Conservation (phyloP, 176 grass and related monocot species). For the Oryza nivara region DNA sequence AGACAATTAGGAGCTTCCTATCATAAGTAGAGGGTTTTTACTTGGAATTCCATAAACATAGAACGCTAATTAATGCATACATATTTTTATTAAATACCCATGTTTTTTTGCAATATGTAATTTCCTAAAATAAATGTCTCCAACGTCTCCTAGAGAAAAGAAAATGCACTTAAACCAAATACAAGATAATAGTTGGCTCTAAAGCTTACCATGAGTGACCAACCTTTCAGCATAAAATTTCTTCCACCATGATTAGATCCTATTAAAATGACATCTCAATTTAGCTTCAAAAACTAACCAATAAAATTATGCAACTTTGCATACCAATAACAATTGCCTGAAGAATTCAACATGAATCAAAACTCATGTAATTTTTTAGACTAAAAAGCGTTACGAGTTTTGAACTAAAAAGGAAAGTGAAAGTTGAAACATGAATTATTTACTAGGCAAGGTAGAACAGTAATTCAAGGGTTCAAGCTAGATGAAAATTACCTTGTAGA, state of each 20-base stretch:
- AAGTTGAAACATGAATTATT: slow-evolving; percentile 17
- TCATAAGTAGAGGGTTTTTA: neutral
- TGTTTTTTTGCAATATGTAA: slow-evolving; percentile 21
- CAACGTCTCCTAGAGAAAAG: neutral
- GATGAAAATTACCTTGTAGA: slow-evolving; percentile 64
- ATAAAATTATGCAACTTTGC: neutral
- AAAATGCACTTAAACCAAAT: neutral
- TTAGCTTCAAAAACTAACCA: slow-evolving; percentile 17
- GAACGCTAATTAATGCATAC: neutral
- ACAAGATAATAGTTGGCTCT: neutral
- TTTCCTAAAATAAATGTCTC: too few species aligned
- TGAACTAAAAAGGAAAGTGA: neutral
- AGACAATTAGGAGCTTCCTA: slow-evolving; percentile 1
- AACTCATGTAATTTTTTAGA: neutral
- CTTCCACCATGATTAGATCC: slow-evolving; percentile 76
- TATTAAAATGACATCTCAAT: slow-evolving; percentile 35
- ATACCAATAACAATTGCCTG: neutral
- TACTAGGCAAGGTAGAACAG: slow-evolving; percentile 10
- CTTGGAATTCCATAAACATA: neutral
- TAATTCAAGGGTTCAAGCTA: slow-evolving; percentile 21
- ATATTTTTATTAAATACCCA: slow-evolving; percentile 5
- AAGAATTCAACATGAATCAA: slow-evolving; percentile 18
- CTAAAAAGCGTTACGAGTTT: neutral
- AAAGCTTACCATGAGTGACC: slow-evolving; percentile 76
- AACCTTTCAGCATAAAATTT: slow-evolving; percentile 87